Percentiles rank a stretch among this genome's conserved stretches.
These are phyloP conservation scores for Termitomyces sp. DNA, from an alignment of 768 basidiomycete species.

Conservation along the genomic window DNA sequence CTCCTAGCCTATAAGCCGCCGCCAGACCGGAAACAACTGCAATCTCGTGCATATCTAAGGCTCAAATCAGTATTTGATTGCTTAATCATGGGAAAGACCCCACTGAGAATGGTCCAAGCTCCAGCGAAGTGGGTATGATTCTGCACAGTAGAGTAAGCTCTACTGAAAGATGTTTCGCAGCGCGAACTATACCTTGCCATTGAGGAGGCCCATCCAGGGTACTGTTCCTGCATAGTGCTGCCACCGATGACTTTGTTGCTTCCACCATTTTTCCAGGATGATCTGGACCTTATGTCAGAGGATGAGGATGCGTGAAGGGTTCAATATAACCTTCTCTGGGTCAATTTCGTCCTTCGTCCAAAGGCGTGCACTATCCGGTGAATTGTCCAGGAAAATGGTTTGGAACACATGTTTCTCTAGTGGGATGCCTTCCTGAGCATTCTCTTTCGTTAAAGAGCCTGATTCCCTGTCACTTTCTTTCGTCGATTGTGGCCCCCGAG, in stretches of 20 bases:
- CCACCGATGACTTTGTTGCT: constrained; percentile 47
- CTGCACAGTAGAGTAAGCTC: constrained; percentile 1
- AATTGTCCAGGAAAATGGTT: constrained; percentile 42
- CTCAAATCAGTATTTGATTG: neutral
- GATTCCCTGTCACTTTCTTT: neutral
- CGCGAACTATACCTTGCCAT: constrained; percentile 19
- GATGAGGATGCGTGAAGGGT: neutral
- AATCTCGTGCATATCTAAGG: constrained; percentile 30
- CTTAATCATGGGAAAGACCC: neutral
- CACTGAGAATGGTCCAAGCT: constrained; percentile 32
- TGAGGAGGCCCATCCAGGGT: constrained; percentile 32
- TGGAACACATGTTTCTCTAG: constrained; percentile 41
- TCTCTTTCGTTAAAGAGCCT: neutral
- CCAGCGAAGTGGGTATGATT: constrained; percentile 30
- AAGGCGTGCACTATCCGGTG: constrained; percentile 26
- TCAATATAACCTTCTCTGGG: constrained; percentile 20
- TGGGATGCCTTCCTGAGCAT: constrained; percentile 19
- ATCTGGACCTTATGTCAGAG: constrained; percentile 10
- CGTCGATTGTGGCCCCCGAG: constrained; percentile 7
- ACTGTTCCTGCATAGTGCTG: constrained; percentile 34
- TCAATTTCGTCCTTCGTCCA: constrained; percentile 39
- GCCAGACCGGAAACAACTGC: constrained; percentile 32
- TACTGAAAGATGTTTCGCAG: neutral
- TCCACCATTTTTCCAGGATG: constrained; percentile 45
- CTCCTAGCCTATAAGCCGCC: constrained; percentile 32